Evolutionary conservation across 225 moss, liverwort and hornwort genomes (phyloP).

Genomic region (Straminergon stramineum): DNA sequence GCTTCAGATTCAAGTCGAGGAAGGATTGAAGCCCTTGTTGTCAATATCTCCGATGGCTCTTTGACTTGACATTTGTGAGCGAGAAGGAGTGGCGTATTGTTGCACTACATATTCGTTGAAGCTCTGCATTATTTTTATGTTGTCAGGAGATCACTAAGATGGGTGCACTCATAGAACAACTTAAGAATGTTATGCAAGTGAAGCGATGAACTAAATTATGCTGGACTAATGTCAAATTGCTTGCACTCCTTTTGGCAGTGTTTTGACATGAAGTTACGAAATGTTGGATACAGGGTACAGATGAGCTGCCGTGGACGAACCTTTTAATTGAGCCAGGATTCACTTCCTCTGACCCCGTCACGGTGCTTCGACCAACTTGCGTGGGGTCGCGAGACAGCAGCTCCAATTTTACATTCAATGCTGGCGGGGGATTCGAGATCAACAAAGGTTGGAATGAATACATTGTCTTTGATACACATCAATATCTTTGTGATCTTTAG

Average conservation of each 20-base stretch:
- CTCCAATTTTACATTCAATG: neutral
- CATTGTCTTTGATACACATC: neutral
- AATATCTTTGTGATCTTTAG: neutral
- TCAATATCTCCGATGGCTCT: neutral
- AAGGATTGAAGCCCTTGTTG: neutral
- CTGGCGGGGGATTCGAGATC: neutral
- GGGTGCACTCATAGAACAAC: neutral
- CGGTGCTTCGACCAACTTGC: constrained; percentile 16
- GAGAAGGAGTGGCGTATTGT: neutral
- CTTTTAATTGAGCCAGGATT: constrained; percentile 29
- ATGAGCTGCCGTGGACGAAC: neutral
- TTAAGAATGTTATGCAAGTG: neutral
- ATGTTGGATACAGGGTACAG: constrained; percentile 1
- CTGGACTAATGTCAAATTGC: neutral
- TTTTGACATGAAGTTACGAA: neutral
- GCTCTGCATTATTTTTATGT: neutral
- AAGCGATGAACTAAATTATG: neutral
- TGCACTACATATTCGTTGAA: neutral
- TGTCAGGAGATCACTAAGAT: neutral
- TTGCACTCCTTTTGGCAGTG: neutral
- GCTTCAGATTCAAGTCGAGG: neutral
- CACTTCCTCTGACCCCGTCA: neutral
- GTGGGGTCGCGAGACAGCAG: constrained; percentile 1
- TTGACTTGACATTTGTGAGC: neutral
- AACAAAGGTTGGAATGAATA: neutral